A percentile compares a stretch with the other conserved stretches of the same genome.
phyloP scores from a whole-genome alignment of 805 yeast species.

The Metschnikowia kofuensis region DNA sequence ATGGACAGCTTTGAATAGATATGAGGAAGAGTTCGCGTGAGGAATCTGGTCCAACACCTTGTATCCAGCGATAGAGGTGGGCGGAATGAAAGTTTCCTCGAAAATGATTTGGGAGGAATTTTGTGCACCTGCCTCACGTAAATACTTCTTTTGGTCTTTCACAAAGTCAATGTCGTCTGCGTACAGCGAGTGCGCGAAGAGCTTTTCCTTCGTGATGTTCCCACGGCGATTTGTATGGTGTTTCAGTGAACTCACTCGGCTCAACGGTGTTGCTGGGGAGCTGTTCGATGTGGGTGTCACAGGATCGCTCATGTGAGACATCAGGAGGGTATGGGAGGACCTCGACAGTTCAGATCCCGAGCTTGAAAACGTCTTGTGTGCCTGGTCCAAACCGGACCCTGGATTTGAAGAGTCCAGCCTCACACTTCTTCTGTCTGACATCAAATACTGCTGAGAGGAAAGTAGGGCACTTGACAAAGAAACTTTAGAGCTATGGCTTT shows the following conservation, averaged over 20 bases:
- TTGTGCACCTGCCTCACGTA: slow-evolving; percentile 13
- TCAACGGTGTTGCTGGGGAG: slow-evolving; percentile 1
- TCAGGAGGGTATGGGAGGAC: slow-evolving; percentile 9
- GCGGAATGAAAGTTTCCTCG: slow-evolving; percentile 16
- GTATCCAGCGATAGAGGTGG: slow-evolving; percentile 23
- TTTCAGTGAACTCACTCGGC: slow-evolving; percentile 4
- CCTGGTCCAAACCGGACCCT: slow-evolving; percentile 6
- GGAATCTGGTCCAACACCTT: slow-evolving; percentile 20
- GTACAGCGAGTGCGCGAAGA: slow-evolving; percentile 23
- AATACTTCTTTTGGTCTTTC: slow-evolving; percentile 19
- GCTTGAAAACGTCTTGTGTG: slow-evolving; percentile 4
- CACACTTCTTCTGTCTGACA: slow-evolving; percentile 1
- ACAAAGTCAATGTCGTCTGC: slow-evolving; percentile 25
- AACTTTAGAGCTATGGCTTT: background rate
- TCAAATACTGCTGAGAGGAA: background rate
- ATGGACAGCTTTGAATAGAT: slow-evolving; percentile 20
- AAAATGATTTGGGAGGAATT: slow-evolving; percentile 7
- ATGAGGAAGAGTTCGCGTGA: slow-evolving; percentile 9
- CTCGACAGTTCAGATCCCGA: slow-evolving; percentile 14
- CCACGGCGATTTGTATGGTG: slow-evolving; percentile 3
- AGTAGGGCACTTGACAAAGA: background rate
- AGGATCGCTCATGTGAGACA: slow-evolving; percentile 8
- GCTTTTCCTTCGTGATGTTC: slow-evolving; percentile 12
- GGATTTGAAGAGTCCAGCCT: slow-evolving; percentile 2
- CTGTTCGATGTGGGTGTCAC: slow-evolving; percentile 5